Base-by-base conservation (phyloP, 306 rosid species). In the Cicer cuneatum region DNA sequence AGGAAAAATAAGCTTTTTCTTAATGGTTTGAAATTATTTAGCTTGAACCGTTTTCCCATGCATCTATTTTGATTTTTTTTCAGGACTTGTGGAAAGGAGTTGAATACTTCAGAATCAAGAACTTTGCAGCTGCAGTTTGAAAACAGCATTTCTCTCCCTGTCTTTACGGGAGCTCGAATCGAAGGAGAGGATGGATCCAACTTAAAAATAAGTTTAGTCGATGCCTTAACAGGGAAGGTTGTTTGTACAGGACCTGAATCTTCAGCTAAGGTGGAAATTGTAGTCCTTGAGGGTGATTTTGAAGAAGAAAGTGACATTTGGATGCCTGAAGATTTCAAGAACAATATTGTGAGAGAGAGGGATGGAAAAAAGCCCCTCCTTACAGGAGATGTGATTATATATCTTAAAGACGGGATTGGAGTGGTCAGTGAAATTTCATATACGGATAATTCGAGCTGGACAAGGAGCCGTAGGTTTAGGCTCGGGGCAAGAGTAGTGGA, bases 381-480 rank as follows among this genome's bases (percentile, higher is more conserved):
- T 62, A 87, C 92, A 10, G 99, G 99, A 84, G 99, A 95, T 46
- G 84, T 89, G 69, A 68, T 84, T 81, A 56, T 90, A 73, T 85
- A 82, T 89, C 96, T 95, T 52, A 86, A 87, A 84, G 90, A 95
- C 42, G 99, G 99, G 39, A 56, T 72, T 73, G 96, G 93, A 71
- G 66, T 29, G 57, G 84, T 92, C 67, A 81, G 96, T 73, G 99
- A 95, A 70, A 92, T 95, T 82, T 92, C 96, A 70, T 92, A 89
- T 76, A 87, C 96, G 10, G 99, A 95, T 87, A 95, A 95, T 80
- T 95, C 99, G 59, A 95, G 99, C 87, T 95, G 99, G 99, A 95
- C 99, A 48, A 87, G 99, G 79, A 92, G 99, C 77, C 97, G 99
- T 24, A 85, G 89, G 81, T 95, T 95, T 84, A 86, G 96, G 85